Conservation (phyloP, 331 rosid species). For the Ulmus americana region DNA sequence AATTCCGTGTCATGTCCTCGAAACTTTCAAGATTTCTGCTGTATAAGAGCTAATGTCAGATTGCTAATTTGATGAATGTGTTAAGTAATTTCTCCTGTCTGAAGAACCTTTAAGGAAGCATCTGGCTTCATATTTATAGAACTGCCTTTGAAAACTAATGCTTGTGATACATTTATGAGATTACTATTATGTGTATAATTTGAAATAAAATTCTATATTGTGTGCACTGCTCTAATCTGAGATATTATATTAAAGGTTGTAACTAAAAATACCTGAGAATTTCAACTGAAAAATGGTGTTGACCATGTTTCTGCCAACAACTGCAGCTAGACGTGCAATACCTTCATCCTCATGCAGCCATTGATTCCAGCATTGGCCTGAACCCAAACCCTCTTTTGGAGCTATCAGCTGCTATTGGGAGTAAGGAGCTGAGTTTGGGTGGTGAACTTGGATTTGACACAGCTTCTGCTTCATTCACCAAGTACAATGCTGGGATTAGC, state of each 20-base stretch:
- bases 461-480: conserved; percentile 75
- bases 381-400: conserved; percentile 78
- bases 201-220: too few relatives aligned
- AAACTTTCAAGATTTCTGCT: not conserved
- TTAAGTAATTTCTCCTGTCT: not conserved
- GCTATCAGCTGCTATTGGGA: conserved; percentile 72
- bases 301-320: conserved; percentile 11
- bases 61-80: not conserved
- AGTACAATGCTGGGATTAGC: conserved; percentile 75
- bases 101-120: not conserved
- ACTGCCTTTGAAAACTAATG: not conserved
- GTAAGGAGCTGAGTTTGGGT: conserved; percentile 71
- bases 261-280: not conserved
- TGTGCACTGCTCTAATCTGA: too few relatives aligned
- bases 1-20: too few relatives aligned
- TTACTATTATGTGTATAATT: too few relatives aligned
- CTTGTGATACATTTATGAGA: too few relatives aligned
- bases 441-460: conserved; percentile 91
- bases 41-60: not conserved
- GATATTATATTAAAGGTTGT: not conserved
- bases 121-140: not conserved
- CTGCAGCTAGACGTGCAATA: conserved; percentile 78
- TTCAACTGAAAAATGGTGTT: not conserved
- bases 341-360: conserved; percentile 77
- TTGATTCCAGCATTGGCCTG: conserved; percentile 85